These are phyloP conservation scores for Candida insectalens DNA, from an alignment of 805 yeast genomes.

Conservation along the genomic window DNA sequence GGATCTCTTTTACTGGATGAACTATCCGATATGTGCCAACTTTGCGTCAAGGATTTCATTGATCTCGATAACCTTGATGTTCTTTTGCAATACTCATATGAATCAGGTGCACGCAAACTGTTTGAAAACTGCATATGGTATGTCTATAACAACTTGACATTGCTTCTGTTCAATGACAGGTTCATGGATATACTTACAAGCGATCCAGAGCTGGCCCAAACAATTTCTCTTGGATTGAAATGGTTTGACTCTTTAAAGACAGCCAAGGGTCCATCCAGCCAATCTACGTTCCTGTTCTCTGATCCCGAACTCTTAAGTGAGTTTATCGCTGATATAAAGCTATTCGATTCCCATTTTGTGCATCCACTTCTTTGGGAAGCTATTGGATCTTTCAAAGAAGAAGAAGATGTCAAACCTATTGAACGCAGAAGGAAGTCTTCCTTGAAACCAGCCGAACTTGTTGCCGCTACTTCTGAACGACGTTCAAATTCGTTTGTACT, in stretches of 20 bases:
- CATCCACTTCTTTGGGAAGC: constrained; percentile 21
- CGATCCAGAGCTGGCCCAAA: constrained; percentile 11
- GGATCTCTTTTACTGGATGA: constrained; percentile 56
- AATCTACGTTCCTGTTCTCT: constrained; percentile 13
- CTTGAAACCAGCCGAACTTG: not conserved
- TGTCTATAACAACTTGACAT: constrained; percentile 54
- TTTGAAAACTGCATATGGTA: constrained; percentile 58
- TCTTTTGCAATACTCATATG: constrained; percentile 44
- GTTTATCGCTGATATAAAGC: constrained; percentile 26
- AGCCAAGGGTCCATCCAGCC: constrained; percentile 11
- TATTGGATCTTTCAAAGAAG: constrained; percentile 15
- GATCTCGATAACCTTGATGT: constrained; percentile 49
- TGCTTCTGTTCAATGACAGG: constrained; percentile 40
- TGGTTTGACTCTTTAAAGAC: constrained; percentile 24
- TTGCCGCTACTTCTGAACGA: not conserved
- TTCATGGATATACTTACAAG: constrained; percentile 24
- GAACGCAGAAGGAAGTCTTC: not conserved
- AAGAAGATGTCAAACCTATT: constrained; percentile 5
- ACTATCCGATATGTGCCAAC: constrained; percentile 52
- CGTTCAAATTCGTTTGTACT: not conserved
- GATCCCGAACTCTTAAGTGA: constrained; percentile 21
- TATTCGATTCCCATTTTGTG: constrained; percentile 33
- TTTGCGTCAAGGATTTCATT: constrained; percentile 46
- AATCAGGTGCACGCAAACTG: constrained; percentile 42
- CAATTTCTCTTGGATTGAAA: constrained; percentile 19